Evolutionary conservation across 192 early-diverging fungal genomes (phyloP), one percentile per base, ranked within the genome.

Genomic region (Linnemannia schmuckeri): DNA sequence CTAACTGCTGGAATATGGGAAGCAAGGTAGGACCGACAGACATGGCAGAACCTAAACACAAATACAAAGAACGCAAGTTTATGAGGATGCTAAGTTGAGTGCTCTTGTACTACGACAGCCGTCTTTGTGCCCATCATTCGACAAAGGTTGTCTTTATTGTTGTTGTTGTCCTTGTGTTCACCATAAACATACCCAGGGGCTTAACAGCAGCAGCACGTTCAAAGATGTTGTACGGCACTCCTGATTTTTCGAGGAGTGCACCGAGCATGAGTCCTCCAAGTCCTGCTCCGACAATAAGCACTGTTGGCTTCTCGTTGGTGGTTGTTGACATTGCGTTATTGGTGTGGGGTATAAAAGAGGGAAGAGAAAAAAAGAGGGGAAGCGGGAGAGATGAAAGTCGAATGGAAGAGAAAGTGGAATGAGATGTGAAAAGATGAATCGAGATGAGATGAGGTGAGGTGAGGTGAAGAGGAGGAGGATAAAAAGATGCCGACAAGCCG

Each of bases 151-250:
- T 27, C 3, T 2, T 13, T 12, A 20, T 33, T 30, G 27, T 68
- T 2, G n/a, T 27, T 2, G 33, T 4, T 30, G n/a, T 42, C 18
- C 42, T 40, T 6, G 44, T 46, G 3, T 41, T 6, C 41, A 30
- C 27, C 15, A 73, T 41, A 17, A 3, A 54, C 47, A 40, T 76
- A 83, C 82, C 82, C 4, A 72, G 52, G 18, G 70, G 82, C 82
- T 83, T 83, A 12, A 78, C 27, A 3, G 42, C 33, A 6, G 22
- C 22, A 1, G 61, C 46, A 8, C 82, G 76, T 68, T 84, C 82
- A 84, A 71, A 75, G 52, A 84, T 79, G 2, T 66, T 61, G 42
- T 84, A 84, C 9, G 61, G 54, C 37, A 84, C 35, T 6, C 57
- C 75, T 2, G 73, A 63, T 20, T 47, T 74, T 12, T 79, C 77